Conservation (phyloP, 768 basidiomycete species). For the Baorangia bicolor region DNA sequence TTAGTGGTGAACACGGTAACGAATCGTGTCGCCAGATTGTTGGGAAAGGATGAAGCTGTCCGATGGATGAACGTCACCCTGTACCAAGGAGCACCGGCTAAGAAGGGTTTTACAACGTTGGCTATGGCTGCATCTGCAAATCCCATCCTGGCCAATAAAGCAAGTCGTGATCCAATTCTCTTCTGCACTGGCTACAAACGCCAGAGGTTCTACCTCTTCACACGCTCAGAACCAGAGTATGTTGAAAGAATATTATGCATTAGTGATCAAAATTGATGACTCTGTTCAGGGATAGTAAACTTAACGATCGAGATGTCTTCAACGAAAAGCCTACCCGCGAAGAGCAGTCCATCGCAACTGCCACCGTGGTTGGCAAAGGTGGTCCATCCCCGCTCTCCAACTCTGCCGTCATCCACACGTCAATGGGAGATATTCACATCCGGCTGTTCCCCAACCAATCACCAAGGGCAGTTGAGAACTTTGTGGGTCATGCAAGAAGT, state of each 20-base stretch:
- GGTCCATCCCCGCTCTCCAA: conserved; percentile 74
- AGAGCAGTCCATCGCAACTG: conserved; percentile 83
- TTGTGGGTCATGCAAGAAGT: conserved; percentile 86
- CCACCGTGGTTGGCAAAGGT: conserved; percentile 46
- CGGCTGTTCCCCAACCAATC: conserved; percentile 88
- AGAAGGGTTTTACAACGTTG: conserved; percentile 80
- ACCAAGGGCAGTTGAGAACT: conserved; percentile 97
- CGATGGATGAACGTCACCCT: conserved; percentile 85
- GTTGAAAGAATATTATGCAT: conserved; percentile 30
- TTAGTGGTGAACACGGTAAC: conserved; percentile 92
- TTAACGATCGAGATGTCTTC: conserved; percentile 92
- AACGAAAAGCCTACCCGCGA: conserved; percentile 97
- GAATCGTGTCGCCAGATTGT: conserved; percentile 82
- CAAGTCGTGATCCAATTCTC: conserved; percentile 82
- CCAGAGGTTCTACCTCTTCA: conserved; percentile 93
- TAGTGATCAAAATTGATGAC: background rate
- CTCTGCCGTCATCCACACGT: conserved; percentile 90
- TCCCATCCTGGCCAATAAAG: conserved; percentile 87
- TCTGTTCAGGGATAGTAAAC: conserved; percentile 69
- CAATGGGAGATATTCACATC: conserved; percentile 89
- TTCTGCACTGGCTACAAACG: conserved; percentile 94
- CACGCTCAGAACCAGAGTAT: conserved; percentile 85
- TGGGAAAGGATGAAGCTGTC: conserved; percentile 93
- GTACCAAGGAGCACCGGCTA: conserved; percentile 93
- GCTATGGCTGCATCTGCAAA: conserved; percentile 97